A percentile compares a stretch with the other conserved stretches of the same genome.
Evolutionary conservation across 352 stramenopile genomes (phyloP).

Genomic region (Pythium insidiosum): DNA sequence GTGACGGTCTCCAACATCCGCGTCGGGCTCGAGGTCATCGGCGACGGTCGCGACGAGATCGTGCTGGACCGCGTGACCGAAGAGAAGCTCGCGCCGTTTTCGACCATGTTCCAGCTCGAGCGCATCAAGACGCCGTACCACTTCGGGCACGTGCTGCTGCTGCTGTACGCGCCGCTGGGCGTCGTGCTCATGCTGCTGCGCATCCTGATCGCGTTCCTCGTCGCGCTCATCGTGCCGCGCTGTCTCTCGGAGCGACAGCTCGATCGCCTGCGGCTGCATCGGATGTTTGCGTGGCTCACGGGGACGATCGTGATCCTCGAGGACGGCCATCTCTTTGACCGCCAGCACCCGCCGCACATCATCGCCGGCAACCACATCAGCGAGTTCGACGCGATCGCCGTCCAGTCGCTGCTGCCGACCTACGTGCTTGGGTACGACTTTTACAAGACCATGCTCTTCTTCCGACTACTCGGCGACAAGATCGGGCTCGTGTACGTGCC

Average conservation of each 20-base stretch:
- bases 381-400: constrained; percentile 57
- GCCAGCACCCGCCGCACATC: constrained; percentile 21
- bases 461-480: constrained; percentile 49
- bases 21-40: constrained; percentile 9
- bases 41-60: constrained; percentile 8
- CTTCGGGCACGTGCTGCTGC: constrained; percentile 30
- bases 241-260: constrained; percentile 40
- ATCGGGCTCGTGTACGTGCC: constrained; percentile 61
- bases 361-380: constrained; percentile 74
- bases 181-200: constrained; percentile 37
- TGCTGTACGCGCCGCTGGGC: constrained; percentile 53
- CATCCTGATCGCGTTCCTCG: constrained; percentile 21
- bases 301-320: constrained; percentile 36
- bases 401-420: constrained; percentile 28
- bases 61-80: constrained; percentile 8
- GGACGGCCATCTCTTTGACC: constrained; percentile 27
- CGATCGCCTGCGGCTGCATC: constrained; percentile 28
- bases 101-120: constrained; percentile 60
- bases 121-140: constrained; percentile 43
- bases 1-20: constrained; percentile 13
- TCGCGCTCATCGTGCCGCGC: constrained; percentile 33
- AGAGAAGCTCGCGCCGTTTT: constrained; percentile 11
- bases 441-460: constrained; percentile 77
- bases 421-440: constrained; percentile 76
- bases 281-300: constrained; percentile 28